Evolutionary conservation across 2,329 filamentous ascomycete genomes (phyloP), one percentile per base, ranked within the genome.

Genomic region (Fusarium abutilonis): DNA sequence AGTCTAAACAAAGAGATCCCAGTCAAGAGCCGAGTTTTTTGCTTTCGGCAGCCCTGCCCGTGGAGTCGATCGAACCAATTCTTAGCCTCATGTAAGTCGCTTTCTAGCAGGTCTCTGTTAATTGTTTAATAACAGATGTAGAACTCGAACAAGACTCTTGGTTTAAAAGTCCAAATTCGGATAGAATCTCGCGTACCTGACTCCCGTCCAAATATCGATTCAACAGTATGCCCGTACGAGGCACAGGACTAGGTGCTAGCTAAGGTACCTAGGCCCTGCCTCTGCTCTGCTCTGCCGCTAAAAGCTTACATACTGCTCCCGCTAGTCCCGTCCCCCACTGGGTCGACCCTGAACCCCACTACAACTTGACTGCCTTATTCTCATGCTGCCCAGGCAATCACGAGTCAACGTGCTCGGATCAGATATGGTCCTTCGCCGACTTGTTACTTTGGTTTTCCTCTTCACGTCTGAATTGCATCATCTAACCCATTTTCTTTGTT

Each of bases 11-110:
- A 60, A 60, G 41, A 21, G 44, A 43, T 34, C 23, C 44, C 44
- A 54, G 48, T 43, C 52, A 39, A 63, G 54, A 52, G 47, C 62
- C 42, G 49, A 43, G 26, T 26, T 48, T 66, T 59, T 63, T 46
- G 31, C 45, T 55, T 10, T 49, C 40, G 58, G 46, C 58, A 65
- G 63, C 63, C 63, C 58, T 65, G 28, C 28, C 28, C 28, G 62
- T 43, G 62, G 63, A 60, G 55, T 21, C 31, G 54, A 26, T 26
- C 55, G 60, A 56, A 45, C 46, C 17, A 42, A 11, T 36, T 29
- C 35, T 14, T 3, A 19, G 13, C 35, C 21, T 13, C 7, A 9
- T 7, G 10, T 10, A 13, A 10, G 28, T 29, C 28, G 9, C 28
- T 13, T 10, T 8, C 9, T 29, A 10, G 2, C 10, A 29, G 9